Evolutionary conservation across 2,329 filamentous ascomycete species (phyloP).

Genomic region (Botryotinia narcissicola): DNA sequence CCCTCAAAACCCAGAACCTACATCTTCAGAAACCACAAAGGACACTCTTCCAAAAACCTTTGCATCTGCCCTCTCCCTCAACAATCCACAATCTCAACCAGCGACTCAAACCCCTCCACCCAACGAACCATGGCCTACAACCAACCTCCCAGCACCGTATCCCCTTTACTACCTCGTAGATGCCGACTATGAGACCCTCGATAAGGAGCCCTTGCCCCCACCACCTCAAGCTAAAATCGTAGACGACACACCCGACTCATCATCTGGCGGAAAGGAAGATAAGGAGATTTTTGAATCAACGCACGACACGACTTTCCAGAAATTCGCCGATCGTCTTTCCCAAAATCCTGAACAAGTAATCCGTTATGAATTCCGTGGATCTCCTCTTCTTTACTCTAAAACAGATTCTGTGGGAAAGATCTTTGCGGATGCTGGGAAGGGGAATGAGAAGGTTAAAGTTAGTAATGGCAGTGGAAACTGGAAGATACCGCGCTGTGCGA

Average conservation of each 20-base stretch:
- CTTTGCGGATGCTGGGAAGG: conserved; percentile 42
- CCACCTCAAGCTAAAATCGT: conserved; percentile 47
- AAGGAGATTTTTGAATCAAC: conserved; percentile 69
- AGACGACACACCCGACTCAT: conserved; percentile 45
- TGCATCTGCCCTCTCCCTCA: conserved; percentile 73
- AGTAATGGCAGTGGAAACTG: conserved; percentile 25
- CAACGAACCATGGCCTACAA: conserved; percentile 73
- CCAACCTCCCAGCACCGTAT: conserved; percentile 67
- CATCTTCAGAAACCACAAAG: conserved; percentile 12
- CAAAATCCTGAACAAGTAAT: conserved; percentile 83
- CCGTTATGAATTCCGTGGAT: conserved; percentile 73
- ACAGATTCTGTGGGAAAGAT: conserved; percentile 69
- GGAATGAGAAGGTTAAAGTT: conserved; percentile 30
- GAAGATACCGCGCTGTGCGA: conserved; percentile 70
- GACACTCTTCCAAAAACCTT: conserved; percentile 59
- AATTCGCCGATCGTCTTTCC: conserved; percentile 72
- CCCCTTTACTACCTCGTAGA: conserved; percentile 77
- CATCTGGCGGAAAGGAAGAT: conserved; percentile 55
- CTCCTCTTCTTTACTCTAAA: conserved; percentile 77
- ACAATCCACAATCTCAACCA: conserved; percentile 46
- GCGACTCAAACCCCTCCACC: conserved; percentile 40
- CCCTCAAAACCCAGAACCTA: conserved; percentile 38
- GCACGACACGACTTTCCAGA: conserved; percentile 75
- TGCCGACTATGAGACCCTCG: conserved; percentile 87
- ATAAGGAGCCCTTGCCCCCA: conserved; percentile 52